phyloP scores from a whole-genome alignment of 2,329 filamentous ascomycete species.

The Aureobasidium vineae region DNA sequence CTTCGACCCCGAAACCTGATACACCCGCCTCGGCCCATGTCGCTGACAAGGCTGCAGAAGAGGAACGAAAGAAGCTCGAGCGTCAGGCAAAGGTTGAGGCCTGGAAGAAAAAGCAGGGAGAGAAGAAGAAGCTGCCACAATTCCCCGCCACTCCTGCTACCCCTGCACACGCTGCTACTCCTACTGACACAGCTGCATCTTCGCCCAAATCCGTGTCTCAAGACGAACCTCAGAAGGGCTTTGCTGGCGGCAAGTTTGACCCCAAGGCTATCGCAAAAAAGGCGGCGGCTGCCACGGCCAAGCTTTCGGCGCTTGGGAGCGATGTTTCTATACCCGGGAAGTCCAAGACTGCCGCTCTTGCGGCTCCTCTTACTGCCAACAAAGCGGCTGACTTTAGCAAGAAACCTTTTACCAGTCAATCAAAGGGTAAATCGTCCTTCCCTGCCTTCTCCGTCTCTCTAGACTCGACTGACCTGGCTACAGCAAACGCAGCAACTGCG shows the following conservation, averaged over 20 bases:
- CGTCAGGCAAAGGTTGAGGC: conserved; percentile 78
- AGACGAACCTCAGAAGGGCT: conserved; percentile 56
- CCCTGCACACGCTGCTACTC: conserved; percentile 29
- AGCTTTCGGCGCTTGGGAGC: conserved; percentile 52
- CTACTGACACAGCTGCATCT: conserved; percentile 28
- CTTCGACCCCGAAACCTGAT: conserved; percentile 47
- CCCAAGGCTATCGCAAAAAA: conserved; percentile 85
- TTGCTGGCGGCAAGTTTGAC: conserved; percentile 73
- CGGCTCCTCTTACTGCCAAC: conserved; percentile 41
- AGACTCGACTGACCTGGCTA: not conserved
- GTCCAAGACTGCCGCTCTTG: conserved; percentile 46
- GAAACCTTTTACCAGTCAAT: conserved; percentile 10
- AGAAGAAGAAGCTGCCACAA: conserved; percentile 63
- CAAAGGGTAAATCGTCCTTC: conserved; percentile 3
- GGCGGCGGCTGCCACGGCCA: conserved; percentile 58
- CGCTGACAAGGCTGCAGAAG: conserved; percentile 55
- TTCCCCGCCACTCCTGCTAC: conserved; percentile 23
- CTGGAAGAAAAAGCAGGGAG: conserved; percentile 86
- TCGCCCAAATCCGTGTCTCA: conserved; percentile 23
- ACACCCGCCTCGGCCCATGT: conserved; percentile 31
- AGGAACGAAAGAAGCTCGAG: conserved; percentile 65
- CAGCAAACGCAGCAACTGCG: conserved; percentile 8
- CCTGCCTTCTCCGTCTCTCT: too few species aligned
- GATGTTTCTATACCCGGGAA: conserved; percentile 54
- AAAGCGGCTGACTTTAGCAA: conserved; percentile 30